Percentiles rank a stretch among this genome's conserved stretches.
These are phyloP conservation scores for Collybiopsis luxurians DNA, from an alignment of 768 basidiomycete species.

Conservation along the genomic window DNA sequence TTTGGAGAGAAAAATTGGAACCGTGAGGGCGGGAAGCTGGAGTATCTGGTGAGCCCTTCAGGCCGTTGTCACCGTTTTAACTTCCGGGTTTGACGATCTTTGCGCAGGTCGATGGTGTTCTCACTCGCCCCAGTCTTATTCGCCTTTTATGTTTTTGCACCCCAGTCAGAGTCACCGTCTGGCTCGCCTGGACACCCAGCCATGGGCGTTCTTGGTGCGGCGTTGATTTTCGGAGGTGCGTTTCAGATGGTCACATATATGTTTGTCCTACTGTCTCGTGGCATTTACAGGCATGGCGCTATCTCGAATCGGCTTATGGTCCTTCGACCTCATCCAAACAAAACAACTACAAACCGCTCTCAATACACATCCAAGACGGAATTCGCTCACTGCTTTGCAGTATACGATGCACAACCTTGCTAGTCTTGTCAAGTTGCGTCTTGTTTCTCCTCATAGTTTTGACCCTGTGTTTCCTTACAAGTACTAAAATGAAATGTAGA, in stretches of 20 bases:
- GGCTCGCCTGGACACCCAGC: slow-evolving; percentile 13
- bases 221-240: slow-evolving; percentile 42
- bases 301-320: slow-evolving; percentile 47
- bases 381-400: slow-evolving; percentile 37
- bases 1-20: slow-evolving; percentile 39
- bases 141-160: slow-evolving; percentile 31
- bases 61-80: not conserved
- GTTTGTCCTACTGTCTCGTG: not conserved
- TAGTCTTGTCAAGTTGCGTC: slow-evolving; percentile 25
- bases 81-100: not conserved
- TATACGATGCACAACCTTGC: slow-evolving; percentile 32
- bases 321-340: slow-evolving; percentile 50
- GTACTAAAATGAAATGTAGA: not conserved
- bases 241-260: not conserved
- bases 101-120: slow-evolving; percentile 44
- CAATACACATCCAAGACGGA: slow-evolving; percentile 39
- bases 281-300: slow-evolving; percentile 39
- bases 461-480: not conserved
- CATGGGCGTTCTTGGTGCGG: slow-evolving; percentile 28
- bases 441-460: not conserved
- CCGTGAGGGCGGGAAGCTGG: slow-evolving; percentile 48
- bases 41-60: slow-evolving; percentile 38
- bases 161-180: slow-evolving; percentile 1
- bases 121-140: slow-evolving; percentile 44
- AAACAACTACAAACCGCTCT: slow-evolving; percentile 47